Base-by-base conservation (phyloP, 257 asterid species). In the Solanum chiquidenum region DNA sequence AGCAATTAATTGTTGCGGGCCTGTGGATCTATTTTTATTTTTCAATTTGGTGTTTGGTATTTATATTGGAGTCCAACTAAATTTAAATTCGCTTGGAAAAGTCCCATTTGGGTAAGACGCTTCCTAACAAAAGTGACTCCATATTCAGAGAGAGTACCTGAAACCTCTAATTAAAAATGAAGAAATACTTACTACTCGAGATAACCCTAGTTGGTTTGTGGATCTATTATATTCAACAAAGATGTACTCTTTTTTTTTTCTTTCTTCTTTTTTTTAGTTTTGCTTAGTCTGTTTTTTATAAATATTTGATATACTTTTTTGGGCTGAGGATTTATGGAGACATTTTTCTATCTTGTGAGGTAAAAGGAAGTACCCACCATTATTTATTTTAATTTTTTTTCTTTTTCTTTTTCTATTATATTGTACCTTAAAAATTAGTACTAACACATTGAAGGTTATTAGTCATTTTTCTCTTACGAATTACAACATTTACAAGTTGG, bases 31-130 rank as follows among this genome's bases (percentile, higher is more conserved):
- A 18, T 52, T 46, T 46, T 46, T 55, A 1, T 55, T 55, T 55
- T 7, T 55, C 4, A 2, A 55, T 20, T 55, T 0, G 11, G 3
- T 20, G 4, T 20, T 1, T 4, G n/a, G 0, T 55, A 55, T 55
- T 55, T 7, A 18, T 55, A 20, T 18, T 55, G n/a, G 25, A 6
- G 25, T 3, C 2, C 1, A 5, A 55, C 1, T 55, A 55, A 55
- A 55, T 55, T 55, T 55, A 4, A 1, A 55, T 55, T 20, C n/a
- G 0, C 25, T 55, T 20, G 1, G 2, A 5, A 3, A 18, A 55
- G 5, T 55, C 2, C 23, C 4, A 55, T 0, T 5, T 5, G 4
- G 4, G n/a, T 18, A 55, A 18, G 20, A 0, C n/a, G 9, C 25
- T 55, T 10, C 0, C 64, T 55, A 55, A 21, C n/a, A 55, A 55